Evolutionary conservation across 1,284 basidiomycete genomes (phyloP).

Genomic region (Irpex lacteus): DNA sequence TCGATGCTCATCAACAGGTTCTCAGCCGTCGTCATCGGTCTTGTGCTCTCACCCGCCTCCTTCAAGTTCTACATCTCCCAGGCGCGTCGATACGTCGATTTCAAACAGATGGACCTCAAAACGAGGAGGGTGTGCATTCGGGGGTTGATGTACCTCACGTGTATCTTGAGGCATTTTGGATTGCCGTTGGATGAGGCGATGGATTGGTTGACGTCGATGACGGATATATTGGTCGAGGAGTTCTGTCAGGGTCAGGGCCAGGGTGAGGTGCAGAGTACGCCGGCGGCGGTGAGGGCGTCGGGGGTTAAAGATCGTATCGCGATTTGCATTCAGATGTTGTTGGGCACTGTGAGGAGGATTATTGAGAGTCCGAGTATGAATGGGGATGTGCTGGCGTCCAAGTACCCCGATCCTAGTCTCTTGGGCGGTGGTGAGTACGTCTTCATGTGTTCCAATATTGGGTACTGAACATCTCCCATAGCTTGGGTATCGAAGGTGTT

Average conservation of each 20-base stretch:
- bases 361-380: slow-evolving; percentile 49
- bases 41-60: slow-evolving; percentile 66
- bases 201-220: slow-evolving; percentile 69
- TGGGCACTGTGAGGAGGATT: slow-evolving; percentile 62
- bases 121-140: slow-evolving; percentile 75
- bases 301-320: slow-evolving; percentile 23
- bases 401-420: slow-evolving; percentile 69
- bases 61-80: slow-evolving; percentile 55
- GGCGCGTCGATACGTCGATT: slow-evolving; percentile 68
- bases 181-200: slow-evolving; percentile 56
- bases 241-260: slow-evolving; percentile 15
- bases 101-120: slow-evolving; percentile 65
- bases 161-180: slow-evolving; percentile 61
- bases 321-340: slow-evolving; percentile 46
- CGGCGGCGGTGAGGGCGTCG: slow-evolving; percentile 1
- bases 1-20: slow-evolving; percentile 89
- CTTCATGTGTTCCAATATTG: background rate
- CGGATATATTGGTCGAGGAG: slow-evolving; percentile 59
- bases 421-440: slow-evolving; percentile 56
- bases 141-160: slow-evolving; percentile 75
- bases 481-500: slow-evolving; percentile 67
- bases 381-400: slow-evolving; percentile 23
- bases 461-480: slow-evolving; percentile 22
- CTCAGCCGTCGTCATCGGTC: slow-evolving; percentile 72
- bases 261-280: background rate